Conservation (phyloP, 495 filamentous ascomycete genomes). For the Chaetomium cochliodes region DNA sequence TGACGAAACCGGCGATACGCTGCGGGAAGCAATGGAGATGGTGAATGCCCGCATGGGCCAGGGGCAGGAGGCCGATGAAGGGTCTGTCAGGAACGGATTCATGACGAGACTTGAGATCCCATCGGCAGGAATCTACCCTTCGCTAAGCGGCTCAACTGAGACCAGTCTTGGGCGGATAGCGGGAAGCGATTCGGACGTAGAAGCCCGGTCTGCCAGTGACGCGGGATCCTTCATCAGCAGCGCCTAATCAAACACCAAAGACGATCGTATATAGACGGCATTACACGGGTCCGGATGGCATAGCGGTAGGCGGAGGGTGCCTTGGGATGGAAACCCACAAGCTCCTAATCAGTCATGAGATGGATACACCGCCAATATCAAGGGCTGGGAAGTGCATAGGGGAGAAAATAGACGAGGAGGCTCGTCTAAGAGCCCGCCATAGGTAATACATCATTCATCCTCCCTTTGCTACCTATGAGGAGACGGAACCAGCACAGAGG, state of each 20-base stretch:
- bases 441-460: background rate
- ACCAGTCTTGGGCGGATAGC: slow-evolving; percentile 18
- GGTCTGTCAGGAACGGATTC: slow-evolving; percentile 42
- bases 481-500: background rate
- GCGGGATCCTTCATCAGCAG: slow-evolving; percentile 31
- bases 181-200: slow-evolving; percentile 34
- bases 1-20: slow-evolving; percentile 78
- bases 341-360: background rate
- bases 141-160: slow-evolving; percentile 18
- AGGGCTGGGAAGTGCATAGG: background rate
- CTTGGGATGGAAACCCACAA: background rate
- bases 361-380: background rate
- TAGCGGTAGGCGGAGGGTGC: background rate
- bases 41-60: slow-evolving; percentile 57
- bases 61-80: slow-evolving; percentile 37
- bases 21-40: slow-evolving; percentile 73
- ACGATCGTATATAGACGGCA: slow-evolving; percentile 3
- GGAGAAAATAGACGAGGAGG: background rate
- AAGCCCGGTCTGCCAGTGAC: slow-evolving; percentile 34
- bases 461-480: background rate
- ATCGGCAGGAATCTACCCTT: slow-evolving; percentile 37
- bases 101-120: slow-evolving; percentile 54
- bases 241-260: slow-evolving; percentile 19
- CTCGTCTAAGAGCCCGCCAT: background rate
- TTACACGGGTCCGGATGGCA: slow-evolving; percentile 1